Evolutionary conservation across 2,329 filamentous ascomycete genomes (phyloP), one percentile per base, ranked within the genome.

Genomic region (Pleoardoris graminearum): DNA sequence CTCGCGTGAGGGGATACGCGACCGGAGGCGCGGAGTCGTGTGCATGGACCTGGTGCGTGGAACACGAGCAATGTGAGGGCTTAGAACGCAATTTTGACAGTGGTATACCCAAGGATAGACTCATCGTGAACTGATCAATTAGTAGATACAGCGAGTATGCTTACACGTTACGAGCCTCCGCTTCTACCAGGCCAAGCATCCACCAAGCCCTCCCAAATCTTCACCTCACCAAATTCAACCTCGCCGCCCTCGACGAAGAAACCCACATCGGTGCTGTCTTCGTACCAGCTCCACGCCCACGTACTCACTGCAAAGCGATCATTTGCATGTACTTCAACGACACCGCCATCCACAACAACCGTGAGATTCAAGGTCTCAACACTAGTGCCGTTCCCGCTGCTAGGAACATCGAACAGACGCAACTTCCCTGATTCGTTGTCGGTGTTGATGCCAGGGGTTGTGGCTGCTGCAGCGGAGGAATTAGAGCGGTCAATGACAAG

Each of bases 251-350:
- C 43, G 38, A 45, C 35, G 52, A 73, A 64, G 38, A 63, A 59
- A 1, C 35, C 37, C 10, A 65, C 46, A 17, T 58, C 33, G 17
- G 41, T 57, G 29, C 61, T 62, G 43, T 62, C 56, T 25, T 50
- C 59, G 29, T 58, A 62, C 61, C 70, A 77, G 27, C 51, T 59
- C 73, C 74, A 68, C 45, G 71, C 69, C 76, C 76, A 78, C 4
- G 76, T 77, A 44, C 75, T 73, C 17, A 77, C 27, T 3, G 68
- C 75, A 47, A 77, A 77, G 6, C 76, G 59, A 25, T 71, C 68
- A 33, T 78, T 78, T 7, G 74, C 75, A 49, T 76, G 72, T 0
- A 78, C 68, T 53, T 78, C 67, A 0, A 69, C 61, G 11, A 69
- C 54, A 7, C 62, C 59, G 14, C 66, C 67, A 52, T 70, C 76